These are phyloP conservation scores for Gracilaria vermiculophylla DNA, from an alignment of 23 red algal species.

Conservation along the genomic window DNA sequence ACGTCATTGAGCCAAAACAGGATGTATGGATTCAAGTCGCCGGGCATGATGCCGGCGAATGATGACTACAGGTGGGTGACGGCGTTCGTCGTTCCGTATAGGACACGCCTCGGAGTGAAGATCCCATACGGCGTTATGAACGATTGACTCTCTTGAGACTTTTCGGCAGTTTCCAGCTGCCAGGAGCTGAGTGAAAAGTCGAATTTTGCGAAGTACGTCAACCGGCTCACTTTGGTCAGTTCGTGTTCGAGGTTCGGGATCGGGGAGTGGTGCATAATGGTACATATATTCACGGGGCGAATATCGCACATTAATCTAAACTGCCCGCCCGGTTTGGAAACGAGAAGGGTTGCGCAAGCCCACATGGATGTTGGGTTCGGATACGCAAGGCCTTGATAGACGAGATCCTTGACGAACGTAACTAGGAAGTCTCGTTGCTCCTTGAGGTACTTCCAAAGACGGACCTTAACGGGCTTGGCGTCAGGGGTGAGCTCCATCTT, in stretches of 20 bases:
- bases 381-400: conserved; percentile 22
- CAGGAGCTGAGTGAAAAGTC: background rate
- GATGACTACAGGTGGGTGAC: conserved; percentile 35
- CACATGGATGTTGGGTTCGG: conserved; percentile 31
- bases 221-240: conserved; percentile 8
- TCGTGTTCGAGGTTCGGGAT: conserved; percentile 41
- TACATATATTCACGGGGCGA: conserved; percentile 19
- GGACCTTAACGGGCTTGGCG: conserved; percentile 34
- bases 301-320: conserved; percentile 14
- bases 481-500: conserved; percentile 1
- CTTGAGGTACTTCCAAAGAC: conserved; percentile 32
- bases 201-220: conserved; percentile 46
- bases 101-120: conserved; percentile 38
- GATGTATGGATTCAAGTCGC: background rate
- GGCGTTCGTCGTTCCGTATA: conserved; percentile 56
- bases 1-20: conserved; percentile 34
- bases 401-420: conserved; percentile 4
- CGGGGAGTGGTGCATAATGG: conserved; percentile 8
- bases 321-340: conserved; percentile 23
- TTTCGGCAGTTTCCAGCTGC: conserved; percentile 2
- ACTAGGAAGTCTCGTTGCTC: conserved; percentile 32
- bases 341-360: conserved; percentile 41
- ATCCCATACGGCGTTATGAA: conserved; percentile 50
- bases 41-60: conserved; percentile 24
- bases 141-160: conserved; percentile 37